These are phyloP conservation scores for Botrytis fabae DNA, from an alignment of 2,329 filamentous ascomycete genomes.

Conservation along the genomic window DNA sequence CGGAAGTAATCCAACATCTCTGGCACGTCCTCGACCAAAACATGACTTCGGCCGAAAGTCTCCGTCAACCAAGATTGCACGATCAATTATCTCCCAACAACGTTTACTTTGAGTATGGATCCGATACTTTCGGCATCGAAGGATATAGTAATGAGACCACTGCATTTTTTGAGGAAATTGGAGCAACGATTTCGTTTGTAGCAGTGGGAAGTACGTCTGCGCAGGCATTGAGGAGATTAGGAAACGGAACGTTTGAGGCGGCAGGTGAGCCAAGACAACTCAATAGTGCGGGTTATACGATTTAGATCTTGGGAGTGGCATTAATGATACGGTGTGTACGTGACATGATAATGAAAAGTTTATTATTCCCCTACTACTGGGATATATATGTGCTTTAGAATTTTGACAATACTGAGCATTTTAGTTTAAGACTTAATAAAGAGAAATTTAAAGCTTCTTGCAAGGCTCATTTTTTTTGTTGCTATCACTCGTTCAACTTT, in stretches of 20 bases:
- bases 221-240: conserved; percentile 62
- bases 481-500: background rate
- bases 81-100: conserved; percentile 62
- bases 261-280: conserved; percentile 73
- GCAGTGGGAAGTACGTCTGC: conserved; percentile 56
- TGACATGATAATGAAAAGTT: background rate
- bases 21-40: conserved; percentile 60
- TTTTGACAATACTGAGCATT: background rate
- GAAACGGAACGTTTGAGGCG: conserved; percentile 70
- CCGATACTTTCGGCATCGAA: conserved; percentile 39
- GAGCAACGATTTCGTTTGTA: conserved; percentile 63
- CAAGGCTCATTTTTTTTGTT: background rate
- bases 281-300: conserved; percentile 64
- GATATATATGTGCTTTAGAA: background rate
- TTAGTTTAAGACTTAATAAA: background rate
- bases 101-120: conserved; percentile 56
- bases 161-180: conserved; percentile 55
- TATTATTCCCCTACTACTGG: background rate
- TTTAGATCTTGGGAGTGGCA: conserved; percentile 39
- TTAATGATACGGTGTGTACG: background rate
- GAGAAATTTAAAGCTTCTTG: background rate
- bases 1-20: conserved; percentile 63
- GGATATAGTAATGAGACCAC: conserved; percentile 61
- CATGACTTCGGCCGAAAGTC: conserved; percentile 53
- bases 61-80: conserved; percentile 60